These are phyloP conservation scores for Cocos nucifera DNA, from an alignment of 176 grass and related monocot species.

Conservation along the genomic window DNA sequence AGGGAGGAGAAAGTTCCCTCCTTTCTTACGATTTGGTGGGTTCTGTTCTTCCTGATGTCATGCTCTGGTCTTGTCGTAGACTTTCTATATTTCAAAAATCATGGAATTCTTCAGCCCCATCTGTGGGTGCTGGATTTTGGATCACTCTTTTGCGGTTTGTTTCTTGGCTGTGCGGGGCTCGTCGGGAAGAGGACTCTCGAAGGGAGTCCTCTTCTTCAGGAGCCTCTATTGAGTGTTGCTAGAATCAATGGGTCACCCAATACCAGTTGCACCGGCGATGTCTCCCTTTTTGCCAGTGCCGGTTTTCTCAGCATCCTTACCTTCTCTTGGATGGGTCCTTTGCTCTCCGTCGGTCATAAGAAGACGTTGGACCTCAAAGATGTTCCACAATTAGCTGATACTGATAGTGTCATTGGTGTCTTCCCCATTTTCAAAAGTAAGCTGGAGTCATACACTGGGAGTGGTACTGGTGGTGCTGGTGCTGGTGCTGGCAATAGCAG, in stretches of 20 bases:
- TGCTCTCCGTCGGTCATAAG: constrained; percentile 48
- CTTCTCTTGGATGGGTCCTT: constrained; percentile 60
- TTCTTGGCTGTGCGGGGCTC: constrained; percentile 36
- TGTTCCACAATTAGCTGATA: constrained; percentile 41
- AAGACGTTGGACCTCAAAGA: constrained; percentile 67
- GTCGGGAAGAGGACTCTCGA: constrained; percentile 11
- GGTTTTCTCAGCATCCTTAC: constrained; percentile 58
- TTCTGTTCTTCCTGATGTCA: constrained; percentile 49
- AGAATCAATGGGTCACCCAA: background rate
- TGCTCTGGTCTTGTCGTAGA: constrained; percentile 15
- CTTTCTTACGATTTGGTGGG: constrained; percentile 53
- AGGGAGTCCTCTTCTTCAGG: constrained; percentile 14
- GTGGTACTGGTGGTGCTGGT: background rate
- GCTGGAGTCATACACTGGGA: constrained; percentile 24
- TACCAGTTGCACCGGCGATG: background rate
- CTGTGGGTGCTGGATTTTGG: constrained; percentile 47
- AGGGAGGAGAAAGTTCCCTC: constrained; percentile 37
- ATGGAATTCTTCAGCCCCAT: background rate
- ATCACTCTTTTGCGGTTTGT: constrained; percentile 11
- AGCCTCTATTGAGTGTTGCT: constrained; percentile 54
- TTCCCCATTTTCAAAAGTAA: constrained; percentile 54
- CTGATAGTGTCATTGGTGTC: constrained; percentile 35
- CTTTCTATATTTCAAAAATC: constrained; percentile 1
- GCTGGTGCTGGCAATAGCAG: background rate
- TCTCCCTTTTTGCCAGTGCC: constrained; percentile 41